phyloP scores from a whole-genome alignment of 2,329 filamentous ascomycete species.

The Chalaropsis thielavioides region DNA sequence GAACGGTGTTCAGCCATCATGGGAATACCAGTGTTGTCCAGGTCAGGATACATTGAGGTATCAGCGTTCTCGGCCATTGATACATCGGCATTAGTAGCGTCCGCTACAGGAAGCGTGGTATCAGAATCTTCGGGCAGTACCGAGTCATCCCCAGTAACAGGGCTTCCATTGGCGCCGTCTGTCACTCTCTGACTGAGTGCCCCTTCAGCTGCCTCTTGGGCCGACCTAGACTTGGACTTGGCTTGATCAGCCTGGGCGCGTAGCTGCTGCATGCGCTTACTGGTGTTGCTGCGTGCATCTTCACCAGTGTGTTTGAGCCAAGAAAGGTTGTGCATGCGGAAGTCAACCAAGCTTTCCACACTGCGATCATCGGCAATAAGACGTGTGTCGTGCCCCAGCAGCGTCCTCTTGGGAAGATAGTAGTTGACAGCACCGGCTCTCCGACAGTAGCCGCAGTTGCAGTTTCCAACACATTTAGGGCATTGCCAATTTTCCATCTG shows the following conservation, averaged over 20 bases:
- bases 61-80: background rate
- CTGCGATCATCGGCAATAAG: constrained; percentile 83
- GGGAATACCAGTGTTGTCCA: constrained; percentile 30
- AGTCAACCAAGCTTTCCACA: constrained; percentile 80
- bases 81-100: background rate
- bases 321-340: constrained; percentile 70
- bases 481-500: constrained; percentile 75
- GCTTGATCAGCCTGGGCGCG: constrained; percentile 41
- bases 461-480: constrained; percentile 71
- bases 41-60: constrained; percentile 33
- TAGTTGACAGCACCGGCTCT: constrained; percentile 51
- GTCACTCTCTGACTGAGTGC: constrained; percentile 14
- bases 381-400: constrained; percentile 81
- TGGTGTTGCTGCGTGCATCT: constrained; percentile 42
- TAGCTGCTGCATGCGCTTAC: constrained; percentile 42
- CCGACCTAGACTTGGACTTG: constrained; percentile 28
- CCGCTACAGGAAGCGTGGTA: background rate
- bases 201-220: constrained; percentile 28
- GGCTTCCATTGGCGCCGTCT: background rate
- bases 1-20: constrained; percentile 19
- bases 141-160: background rate
- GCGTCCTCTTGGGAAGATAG: constrained; percentile 74
- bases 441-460: constrained; percentile 72
- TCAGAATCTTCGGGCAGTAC: background rate
- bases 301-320: constrained; percentile 57